Conservation (phyloP, 2,329 filamentous ascomycete species). For the Neonectria magnoliae region DNA sequence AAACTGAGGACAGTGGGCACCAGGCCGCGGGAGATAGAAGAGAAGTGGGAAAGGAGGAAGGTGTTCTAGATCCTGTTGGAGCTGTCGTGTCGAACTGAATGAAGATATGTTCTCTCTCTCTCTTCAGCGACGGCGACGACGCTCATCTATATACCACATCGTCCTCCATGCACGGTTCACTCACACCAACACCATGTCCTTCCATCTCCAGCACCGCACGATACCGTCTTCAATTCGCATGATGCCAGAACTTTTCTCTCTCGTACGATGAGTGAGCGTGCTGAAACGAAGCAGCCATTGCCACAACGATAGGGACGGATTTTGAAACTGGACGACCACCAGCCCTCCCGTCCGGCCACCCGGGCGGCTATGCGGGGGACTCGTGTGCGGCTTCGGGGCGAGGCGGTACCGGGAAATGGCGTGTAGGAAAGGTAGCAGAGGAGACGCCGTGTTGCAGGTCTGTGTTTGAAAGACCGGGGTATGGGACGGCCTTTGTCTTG, state of each 20-base stretch:
- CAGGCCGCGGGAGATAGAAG: constrained; percentile 19
- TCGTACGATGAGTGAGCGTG: constrained; percentile 30
- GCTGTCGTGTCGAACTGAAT: constrained; percentile 19
- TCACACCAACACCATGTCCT: neutral
- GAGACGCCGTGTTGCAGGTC: constrained; percentile 17
- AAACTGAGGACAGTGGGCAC: constrained; percentile 8
- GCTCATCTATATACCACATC: constrained; percentile 26
- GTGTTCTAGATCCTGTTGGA: constrained; percentile 8
- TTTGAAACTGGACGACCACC: constrained; percentile 19
- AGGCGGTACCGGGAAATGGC: neutral
- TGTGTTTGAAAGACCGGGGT: constrained; percentile 21
- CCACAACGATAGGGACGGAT: neutral
- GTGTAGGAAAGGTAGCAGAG: neutral
- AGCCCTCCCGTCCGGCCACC: neutral
- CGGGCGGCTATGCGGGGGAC: neutral
- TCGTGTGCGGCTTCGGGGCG: too few relatives aligned
- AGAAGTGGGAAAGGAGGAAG: constrained; percentile 2
- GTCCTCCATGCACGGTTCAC: constrained; percentile 12
- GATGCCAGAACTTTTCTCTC: constrained; percentile 30
- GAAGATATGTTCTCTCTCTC: constrained; percentile 1
- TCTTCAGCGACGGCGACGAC: constrained; percentile 5
- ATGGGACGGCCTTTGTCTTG: constrained; percentile 16
- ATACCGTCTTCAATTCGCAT: constrained; percentile 14
- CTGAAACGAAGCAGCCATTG: constrained; percentile 27
- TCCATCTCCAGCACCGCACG: neutral